Evolutionary conservation across 768 basidiomycete genomes (phyloP), one percentile per base, ranked within the genome.

Genomic region (Leccinum sublutescens): DNA sequence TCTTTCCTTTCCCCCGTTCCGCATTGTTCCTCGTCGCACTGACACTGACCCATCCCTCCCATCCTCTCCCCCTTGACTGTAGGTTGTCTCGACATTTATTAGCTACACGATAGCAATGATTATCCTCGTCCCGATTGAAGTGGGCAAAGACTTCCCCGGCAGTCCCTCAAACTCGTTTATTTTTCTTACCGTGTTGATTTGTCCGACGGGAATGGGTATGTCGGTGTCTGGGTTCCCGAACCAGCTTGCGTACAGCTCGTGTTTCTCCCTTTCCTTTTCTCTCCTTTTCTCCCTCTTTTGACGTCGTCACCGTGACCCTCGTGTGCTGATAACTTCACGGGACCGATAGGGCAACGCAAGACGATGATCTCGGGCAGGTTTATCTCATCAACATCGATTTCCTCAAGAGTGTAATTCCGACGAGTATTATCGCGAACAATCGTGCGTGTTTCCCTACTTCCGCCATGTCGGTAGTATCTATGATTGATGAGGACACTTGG

Each of bases 21-120:
- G 31, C 31, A 33, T 33, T 33, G 11, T 33, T 33, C 31, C 31
- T 33, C 31, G 31, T 11, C 31, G 31, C 31, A 33, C 31, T 33
- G 31, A 33, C 31, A 33, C 31, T 11, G 31, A 33, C 31, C 31
- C 31, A 33, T 33, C 31, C 31, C 31, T 33, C 31, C 31, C 31
- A 33, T 33, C 31, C 31, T 33, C 31, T 33, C 31, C 10, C 31
- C 31, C 10, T 33, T 33, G 31, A 33, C 31, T 33, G 31, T 33
- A 33, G 88, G 74, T 94, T 58, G 82, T 94, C 58, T 94, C 91
- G n/a, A 95, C 94, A 1, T 93, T 94, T 75, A 98, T 99, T 73
- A 95, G 93, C 71, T 97, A 96, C 75, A 95, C 95, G 12, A 97
- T 99, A 68, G 95, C 97, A 2, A 93, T 91, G 57, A 92, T 98